These are phyloP conservation scores for Ustilaginoidea virens DNA, from an alignment of 2,329 filamentous ascomycete species.

Conservation along the genomic window DNA sequence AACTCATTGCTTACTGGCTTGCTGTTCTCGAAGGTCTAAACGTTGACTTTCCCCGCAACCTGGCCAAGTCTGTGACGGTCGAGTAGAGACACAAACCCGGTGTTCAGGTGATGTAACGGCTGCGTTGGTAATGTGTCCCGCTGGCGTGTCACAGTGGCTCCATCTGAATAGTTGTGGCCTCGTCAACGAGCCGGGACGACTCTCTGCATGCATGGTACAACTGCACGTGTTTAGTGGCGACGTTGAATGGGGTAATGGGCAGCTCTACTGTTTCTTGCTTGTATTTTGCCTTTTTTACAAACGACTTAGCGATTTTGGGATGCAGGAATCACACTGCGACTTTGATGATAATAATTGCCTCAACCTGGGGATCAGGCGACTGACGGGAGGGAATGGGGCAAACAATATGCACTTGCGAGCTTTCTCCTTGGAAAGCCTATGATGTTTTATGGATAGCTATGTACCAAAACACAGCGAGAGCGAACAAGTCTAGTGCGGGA, in stretches of 20 bases:
- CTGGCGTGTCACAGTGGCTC: too few species aligned
- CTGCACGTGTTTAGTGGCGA: slow-evolving; percentile 2
- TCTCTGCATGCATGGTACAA: neutral
- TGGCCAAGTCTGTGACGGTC: slow-evolving; percentile 97
- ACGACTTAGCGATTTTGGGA: slow-evolving; percentile 7
- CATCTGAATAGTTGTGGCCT: too few species aligned
- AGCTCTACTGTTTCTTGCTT: too few species aligned
- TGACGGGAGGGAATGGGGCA: too few species aligned
- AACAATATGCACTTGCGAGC: slow-evolving; percentile 2
- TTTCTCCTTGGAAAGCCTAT: neutral
- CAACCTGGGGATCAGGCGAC: neutral
- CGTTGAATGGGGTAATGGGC: slow-evolving; percentile 6
- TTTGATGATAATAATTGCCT: slow-evolving; percentile 4
- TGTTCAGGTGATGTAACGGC: slow-evolving; percentile 28
- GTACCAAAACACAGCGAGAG: too few species aligned
- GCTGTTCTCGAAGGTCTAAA: slow-evolving; percentile 92
- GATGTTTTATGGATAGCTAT: too few species aligned
- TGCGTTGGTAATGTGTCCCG: too few species aligned
- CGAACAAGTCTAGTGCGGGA: too few species aligned
- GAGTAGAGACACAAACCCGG: slow-evolving; percentile 47
- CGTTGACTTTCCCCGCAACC: slow-evolving; percentile 95
- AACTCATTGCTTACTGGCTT: slow-evolving; percentile 98
- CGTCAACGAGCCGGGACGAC: too few species aligned
- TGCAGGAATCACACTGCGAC: slow-evolving; percentile 4
- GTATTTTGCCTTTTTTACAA: slow-evolving; percentile 1